Evolutionary conservation across 2,329 filamentous ascomycete species (phyloP), one percentile per base, ranked within the genome.

Genomic region (Arthroderma sp.): DNA sequence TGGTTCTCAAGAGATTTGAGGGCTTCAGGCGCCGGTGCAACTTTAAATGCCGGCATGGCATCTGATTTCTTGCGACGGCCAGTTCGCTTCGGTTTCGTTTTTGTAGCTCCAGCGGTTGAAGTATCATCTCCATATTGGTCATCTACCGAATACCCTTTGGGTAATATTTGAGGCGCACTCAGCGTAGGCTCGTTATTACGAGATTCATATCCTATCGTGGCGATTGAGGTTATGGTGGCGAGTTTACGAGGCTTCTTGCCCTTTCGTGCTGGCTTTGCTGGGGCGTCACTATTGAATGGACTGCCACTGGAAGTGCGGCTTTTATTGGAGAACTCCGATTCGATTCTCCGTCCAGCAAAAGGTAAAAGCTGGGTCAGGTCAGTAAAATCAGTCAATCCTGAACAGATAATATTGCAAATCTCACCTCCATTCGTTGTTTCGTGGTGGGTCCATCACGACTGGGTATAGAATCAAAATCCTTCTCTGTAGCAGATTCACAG

Each of bases 141-240:
- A 31, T 30, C 50, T 45, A 7, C 44, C 29, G 49, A 38, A 34
- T 53, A 53, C 22, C 57, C 55, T n/a, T 55, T 43, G 28, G 61
- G 58, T 46, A 77, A 72, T 50, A 73, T 72, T 43, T 68, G 61
- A 28, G 71, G 53, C 30, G 77, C 52, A 2, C 72, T 69, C 36
- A 49, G 52, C 4, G 39, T 45, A 34, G 42, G 54, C 29, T 57
- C 51, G 38, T 52, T 29, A 42, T 69, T 59, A 3, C 61, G 57
- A 2, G 64, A 57, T 27, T 65, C 59, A 56, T 88, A 91, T 4
- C 78, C 77, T 8, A 83, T 80, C 1, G 80, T 89, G 7, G 85
- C 83, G 41, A 84, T 65, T 36, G 78, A 83, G 0, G 86, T 94
- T 46, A 94, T 80, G 0, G 85, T 93, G 36, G 77, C 78, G 62